A percentile compares a stretch with the other conserved stretches of the same genome.
Conservation (phyloP, 2,329 filamentous ascomycete genomes). For the Cladophialophora carrionii region DNA sequence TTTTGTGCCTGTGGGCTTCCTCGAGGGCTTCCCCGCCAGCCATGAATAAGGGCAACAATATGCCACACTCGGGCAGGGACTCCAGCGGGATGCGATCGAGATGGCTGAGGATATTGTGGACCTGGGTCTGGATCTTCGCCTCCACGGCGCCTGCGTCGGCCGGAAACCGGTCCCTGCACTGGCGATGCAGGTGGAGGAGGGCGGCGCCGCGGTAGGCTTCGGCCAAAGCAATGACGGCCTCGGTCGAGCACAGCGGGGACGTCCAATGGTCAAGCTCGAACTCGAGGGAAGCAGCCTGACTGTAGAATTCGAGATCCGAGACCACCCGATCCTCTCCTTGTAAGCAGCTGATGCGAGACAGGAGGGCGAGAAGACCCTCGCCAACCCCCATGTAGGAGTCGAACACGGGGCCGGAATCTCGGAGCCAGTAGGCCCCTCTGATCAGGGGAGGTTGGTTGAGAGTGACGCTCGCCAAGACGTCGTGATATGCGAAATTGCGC, state of each 20-base stretch:
- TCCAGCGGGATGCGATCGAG: not conserved
- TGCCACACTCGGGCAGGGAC: not conserved
- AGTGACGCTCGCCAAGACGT: slow-evolving; percentile 33
- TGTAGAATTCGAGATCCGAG: not conserved
- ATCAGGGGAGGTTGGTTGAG: slow-evolving; percentile 27
- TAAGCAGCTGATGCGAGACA: not conserved
- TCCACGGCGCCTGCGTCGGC: not conserved
- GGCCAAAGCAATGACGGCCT: not conserved
- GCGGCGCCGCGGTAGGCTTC: not conserved
- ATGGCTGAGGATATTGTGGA: not conserved
- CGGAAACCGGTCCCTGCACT: not conserved
- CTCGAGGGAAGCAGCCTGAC: not conserved
- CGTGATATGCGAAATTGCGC: slow-evolving; percentile 38
- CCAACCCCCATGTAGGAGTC: slow-evolving; percentile 2
- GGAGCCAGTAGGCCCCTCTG: slow-evolving; percentile 12
- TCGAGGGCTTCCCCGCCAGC: not conserved
- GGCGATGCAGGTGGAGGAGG: not conserved
- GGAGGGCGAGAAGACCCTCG: not conserved
- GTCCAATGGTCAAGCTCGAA: not conserved
- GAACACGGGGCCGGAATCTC: not conserved
- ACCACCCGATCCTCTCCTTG: not conserved
- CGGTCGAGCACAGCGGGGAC: not conserved
- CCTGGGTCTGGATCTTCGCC: not conserved
- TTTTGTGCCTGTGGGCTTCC: not conserved
- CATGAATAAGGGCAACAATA: not conserved